phyloP scores from a whole-genome alignment of 2,329 filamentous ascomycete genomes.

The Fusarium sp. region DNA sequence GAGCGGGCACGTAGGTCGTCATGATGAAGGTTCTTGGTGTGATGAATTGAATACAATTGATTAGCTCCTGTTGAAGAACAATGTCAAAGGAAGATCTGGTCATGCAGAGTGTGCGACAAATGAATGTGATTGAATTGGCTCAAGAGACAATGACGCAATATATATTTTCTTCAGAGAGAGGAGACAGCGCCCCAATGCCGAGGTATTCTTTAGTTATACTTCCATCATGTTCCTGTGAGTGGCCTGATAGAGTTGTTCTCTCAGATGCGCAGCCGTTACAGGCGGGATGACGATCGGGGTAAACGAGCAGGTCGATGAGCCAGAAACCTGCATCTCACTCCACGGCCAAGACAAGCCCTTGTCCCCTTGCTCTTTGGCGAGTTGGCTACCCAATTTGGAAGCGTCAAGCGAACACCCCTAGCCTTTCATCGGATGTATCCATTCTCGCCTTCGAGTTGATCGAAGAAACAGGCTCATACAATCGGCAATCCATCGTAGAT shows the following conservation, averaged over 20 bases:
- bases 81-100: background rate
- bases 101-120: background rate
- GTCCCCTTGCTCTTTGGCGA: conserved; percentile 15
- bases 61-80: background rate
- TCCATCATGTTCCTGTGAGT: conserved; percentile 15
- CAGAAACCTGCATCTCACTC: background rate
- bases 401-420: background rate
- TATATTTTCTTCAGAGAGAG: conserved; percentile 11
- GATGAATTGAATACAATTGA: background rate
- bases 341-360: background rate
- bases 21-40: conserved; percentile 59
- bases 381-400: conserved; percentile 29
- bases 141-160: conserved; percentile 42
- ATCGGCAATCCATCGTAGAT: background rate
- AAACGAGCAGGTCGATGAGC: conserved; percentile 1
- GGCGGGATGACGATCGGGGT: conserved; percentile 21
- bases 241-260: conserved; percentile 26
- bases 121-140: background rate
- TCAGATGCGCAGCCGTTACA: conserved; percentile 20
- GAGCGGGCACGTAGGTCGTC: conserved; percentile 82
- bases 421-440: background rate
- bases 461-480: background rate
- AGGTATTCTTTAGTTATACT: background rate
- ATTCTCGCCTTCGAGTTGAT: background rate
- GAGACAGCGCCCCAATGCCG: conserved; percentile 3